These are phyloP conservation scores for Aspergillus vadensis DNA, from an alignment of 2,329 filamentous ascomycete species.

Conservation along the genomic window DNA sequence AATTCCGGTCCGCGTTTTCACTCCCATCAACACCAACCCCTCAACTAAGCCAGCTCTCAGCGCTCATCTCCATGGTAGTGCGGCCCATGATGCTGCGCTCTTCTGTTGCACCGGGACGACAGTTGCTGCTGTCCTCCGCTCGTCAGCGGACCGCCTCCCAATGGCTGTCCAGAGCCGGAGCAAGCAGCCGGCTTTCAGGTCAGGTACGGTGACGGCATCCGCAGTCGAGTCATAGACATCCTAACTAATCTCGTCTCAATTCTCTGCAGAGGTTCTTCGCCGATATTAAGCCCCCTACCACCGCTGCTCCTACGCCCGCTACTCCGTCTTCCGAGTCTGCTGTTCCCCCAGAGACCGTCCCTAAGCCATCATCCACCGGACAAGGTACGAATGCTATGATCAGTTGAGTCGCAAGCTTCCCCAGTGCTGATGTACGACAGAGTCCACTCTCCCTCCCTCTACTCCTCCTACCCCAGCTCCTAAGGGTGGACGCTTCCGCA, in stretches of 20 bases:
- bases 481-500: conserved; percentile 73
- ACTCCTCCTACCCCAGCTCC: conserved; percentile 54
- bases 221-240: conserved; percentile 25
- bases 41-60: conserved; percentile 26
- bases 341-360: conserved; percentile 53
- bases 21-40: conserved; percentile 33
- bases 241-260: conserved; percentile 19
- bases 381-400: conserved; percentile 29
- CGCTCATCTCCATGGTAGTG: conserved; percentile 37
- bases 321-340: conserved; percentile 49
- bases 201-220: conserved; percentile 40
- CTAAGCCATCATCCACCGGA: conserved; percentile 45
- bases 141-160: conserved; percentile 42
- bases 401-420: conserved; percentile 7
- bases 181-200: conserved; percentile 42
- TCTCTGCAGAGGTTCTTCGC: conserved; percentile 52
- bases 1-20: conserved; percentile 36
- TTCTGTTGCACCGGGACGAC: conserved; percentile 53
- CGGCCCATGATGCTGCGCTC: conserved; percentile 59
- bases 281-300: conserved; percentile 46
- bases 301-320: conserved; percentile 45
- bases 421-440: conserved; percentile 43
- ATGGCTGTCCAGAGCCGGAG: conserved; percentile 46
- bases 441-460: conserved; percentile 37
- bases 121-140: conserved; percentile 42